Base-by-base conservation (phyloP, 108 stramenopile genomes). In the Cyclotella baltica region DNA sequence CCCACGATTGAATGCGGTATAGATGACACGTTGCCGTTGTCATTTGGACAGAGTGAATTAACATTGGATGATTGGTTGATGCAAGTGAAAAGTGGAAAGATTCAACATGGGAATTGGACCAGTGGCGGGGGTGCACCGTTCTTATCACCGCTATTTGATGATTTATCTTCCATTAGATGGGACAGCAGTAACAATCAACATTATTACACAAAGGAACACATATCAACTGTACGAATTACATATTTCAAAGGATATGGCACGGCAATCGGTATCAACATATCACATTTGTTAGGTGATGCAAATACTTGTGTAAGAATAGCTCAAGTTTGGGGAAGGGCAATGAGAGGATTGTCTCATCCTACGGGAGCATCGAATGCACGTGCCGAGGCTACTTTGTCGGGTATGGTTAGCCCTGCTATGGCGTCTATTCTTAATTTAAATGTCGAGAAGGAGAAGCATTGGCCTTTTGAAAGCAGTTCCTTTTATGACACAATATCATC, bases 381-480 rank as follows among this genome's bases (percentile, higher is more conserved):
- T 4, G 58, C 75, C 0, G 35, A 34, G 6, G 80, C 75, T 27
- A 76, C 80, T 9, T 38, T 67, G 31, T 47, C 75, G n/a, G 80
- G 80, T 9, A 81, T 81, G 80, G 61, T 71, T 15, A 71, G 37
- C 2, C 63, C 37, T 18, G 75, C 70, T 62, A 62, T 71, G 61
- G 67, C 75, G 19, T 56, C 38, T 23, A 5, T 73, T 3, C n/a
- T 76, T 58, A 50, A 50, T 25, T 69, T 80, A 33, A 13, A 34
- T 34, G 55, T 61, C 3, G 28, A 13, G 30, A 22, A 2, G 16
- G 22, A 25, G n/a, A 52, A 0, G 31, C 22, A 62, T 57, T 1
- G 15, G 34, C 33, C 30, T 3, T 34, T 11, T 9, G 33, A 4
- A 1, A 8, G 11, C 15, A 15, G 31, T 16, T 34, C 59, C 13